Evolutionary conservation across 1,139 yeast species (phyloP), one percentile per base, ranked within the genome.

Genomic region (Hemisphaericaspora lyxosophila): DNA sequence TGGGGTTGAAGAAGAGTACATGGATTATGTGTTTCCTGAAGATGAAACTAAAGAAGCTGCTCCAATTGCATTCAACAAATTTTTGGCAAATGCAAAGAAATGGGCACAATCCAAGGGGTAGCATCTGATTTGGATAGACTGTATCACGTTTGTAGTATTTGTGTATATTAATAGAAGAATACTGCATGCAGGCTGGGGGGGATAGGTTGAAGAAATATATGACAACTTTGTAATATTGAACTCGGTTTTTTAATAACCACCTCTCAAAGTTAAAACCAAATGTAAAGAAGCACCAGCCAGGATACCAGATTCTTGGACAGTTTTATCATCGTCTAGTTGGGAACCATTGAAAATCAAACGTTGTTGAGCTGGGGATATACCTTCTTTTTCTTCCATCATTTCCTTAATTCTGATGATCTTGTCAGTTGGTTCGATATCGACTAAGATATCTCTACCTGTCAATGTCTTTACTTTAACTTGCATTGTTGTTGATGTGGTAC

Each of bases 301-400:
- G 34, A 79, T 73, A 4, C 86, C 86, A 45, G 88, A 84, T 37
- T 75, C 79, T 38, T 70, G 77, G 9, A 85, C 80, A 1, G 89
- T 79, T 51, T 75, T 72, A 22, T 83, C 86, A 54, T 87, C 96
- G 48, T 82, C 82, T 82, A 92, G 78, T 65, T 90, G 97, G 53
- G 89, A 86, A 15, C 98, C 98, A 44, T 86, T 83, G 64, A 80
- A 89, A 55, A 92, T 85, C 49, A 92, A 77, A 51, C 96, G 76
- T 61, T 92, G 98, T 63, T 92, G 98, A 23, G 88, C 81, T 15
- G 98, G 97, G 4, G 97, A 97, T 42, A 92, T 92, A 4, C 98
- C 98, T 60, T 92, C 98, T 57, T 89, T 87, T 57, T 92, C 97
- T 62, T 92, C 97, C 70, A 92, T 81, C 62, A 86, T 78, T 60